phyloP scores from a whole-genome alignment of 495 filamentous ascomycete species.

The Xylona heveae region DNA sequence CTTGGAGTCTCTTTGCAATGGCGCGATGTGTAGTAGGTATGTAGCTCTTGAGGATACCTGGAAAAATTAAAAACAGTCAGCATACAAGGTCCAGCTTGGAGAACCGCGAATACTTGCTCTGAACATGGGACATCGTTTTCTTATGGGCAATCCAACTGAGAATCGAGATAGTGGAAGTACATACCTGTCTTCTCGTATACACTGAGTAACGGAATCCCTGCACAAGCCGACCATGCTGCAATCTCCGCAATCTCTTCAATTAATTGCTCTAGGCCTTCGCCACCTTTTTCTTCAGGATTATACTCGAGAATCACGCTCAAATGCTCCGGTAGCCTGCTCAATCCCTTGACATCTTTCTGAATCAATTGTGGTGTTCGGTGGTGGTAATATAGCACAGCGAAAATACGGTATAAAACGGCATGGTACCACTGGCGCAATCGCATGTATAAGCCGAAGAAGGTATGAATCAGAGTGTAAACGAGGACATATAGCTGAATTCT shows the following conservation, averaged over 20 bases:
- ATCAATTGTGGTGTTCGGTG: constrained; percentile 86
- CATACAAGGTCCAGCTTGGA: too few species aligned
- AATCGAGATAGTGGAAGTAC: constrained; percentile 3
- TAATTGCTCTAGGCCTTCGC: constrained; percentile 51
- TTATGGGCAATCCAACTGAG: neutral
- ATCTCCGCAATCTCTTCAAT: constrained; percentile 82
- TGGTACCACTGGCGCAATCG: constrained; percentile 62
- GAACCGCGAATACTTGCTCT: too few species aligned
- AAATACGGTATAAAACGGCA: constrained; percentile 45
- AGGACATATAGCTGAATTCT: constrained; percentile 42
- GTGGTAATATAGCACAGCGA: constrained; percentile 74
- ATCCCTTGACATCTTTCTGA: constrained; percentile 56
- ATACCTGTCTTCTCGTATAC: constrained; percentile 83
- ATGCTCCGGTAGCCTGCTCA: constrained; percentile 57
- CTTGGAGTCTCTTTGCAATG: constrained; percentile 49
- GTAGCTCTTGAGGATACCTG: constrained; percentile 72
- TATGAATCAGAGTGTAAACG: constrained; percentile 51
- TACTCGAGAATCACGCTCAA: constrained; percentile 68
- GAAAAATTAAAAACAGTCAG: too few species aligned
- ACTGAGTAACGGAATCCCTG: constrained; percentile 65
- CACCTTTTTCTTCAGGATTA: constrained; percentile 41
- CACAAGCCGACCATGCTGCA: constrained; percentile 74
- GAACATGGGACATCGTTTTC: too few species aligned
- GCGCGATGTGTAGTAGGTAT: constrained; percentile 54
- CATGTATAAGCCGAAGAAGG: constrained; percentile 70